Evolutionary conservation across 2,329 filamentous ascomycete species (phyloP).

Genomic region (Microcera coccophila): DNA sequence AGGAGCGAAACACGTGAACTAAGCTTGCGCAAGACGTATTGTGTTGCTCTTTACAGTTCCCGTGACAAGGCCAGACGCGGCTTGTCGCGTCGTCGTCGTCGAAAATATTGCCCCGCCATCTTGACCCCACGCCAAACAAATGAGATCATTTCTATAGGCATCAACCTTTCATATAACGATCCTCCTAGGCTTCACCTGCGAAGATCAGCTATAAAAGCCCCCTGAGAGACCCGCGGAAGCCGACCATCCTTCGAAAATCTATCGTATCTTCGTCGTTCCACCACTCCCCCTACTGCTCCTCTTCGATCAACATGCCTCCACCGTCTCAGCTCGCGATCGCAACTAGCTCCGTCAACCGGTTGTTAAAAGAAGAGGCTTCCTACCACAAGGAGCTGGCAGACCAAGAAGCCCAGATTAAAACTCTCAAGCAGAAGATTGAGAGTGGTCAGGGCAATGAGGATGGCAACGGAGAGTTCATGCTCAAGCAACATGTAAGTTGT

Average conservation of each 20-base stretch:
- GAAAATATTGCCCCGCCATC: slow-evolving; percentile 22
- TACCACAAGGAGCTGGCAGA: slow-evolving; percentile 82
- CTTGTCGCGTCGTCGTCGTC: slow-evolving; percentile 2
- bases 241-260: too few relatives aligned
- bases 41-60: too few relatives aligned
- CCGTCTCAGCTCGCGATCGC: slow-evolving; percentile 74
- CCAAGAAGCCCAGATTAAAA: slow-evolving; percentile 68
- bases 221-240: too few relatives aligned
- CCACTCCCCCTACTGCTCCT: not conserved
- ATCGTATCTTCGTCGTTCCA: too few relatives aligned
- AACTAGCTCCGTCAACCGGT: slow-evolving; percentile 72
- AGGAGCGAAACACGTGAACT: too few relatives aligned
- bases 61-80: too few relatives aligned
- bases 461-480: slow-evolving; percentile 70
- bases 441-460: slow-evolving; percentile 52
- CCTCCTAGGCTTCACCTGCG: not conserved
- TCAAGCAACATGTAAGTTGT: slow-evolving; percentile 78
- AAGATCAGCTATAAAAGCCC: too few relatives aligned
- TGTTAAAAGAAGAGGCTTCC: slow-evolving; percentile 86
- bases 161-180: slow-evolving; percentile 6
- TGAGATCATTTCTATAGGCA: slow-evolving; percentile 31
- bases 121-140: slow-evolving; percentile 22
- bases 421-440: slow-evolving; percentile 59
- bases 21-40: too few relatives aligned
- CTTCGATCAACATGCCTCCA: slow-evolving; percentile 60